Conservation (phyloP, 202 grass and related monocot genomes). For the Carex arenaria region DNA sequence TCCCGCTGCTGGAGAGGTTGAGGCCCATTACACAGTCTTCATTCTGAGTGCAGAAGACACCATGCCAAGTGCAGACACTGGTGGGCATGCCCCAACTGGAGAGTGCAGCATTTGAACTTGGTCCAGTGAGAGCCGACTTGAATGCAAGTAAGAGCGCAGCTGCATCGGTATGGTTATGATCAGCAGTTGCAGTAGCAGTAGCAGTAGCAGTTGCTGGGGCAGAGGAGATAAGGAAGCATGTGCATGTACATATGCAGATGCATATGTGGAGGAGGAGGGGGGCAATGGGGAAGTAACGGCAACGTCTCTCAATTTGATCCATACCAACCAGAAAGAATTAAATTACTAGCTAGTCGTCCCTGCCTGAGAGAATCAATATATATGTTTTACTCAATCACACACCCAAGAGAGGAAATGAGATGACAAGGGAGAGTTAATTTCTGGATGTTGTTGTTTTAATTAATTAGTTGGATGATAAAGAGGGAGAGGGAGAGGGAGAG, state of each 20-base stretch:
- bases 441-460: too few relatives aligned
- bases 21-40: constrained; percentile 42
- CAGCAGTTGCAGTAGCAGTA: constrained; percentile 31
- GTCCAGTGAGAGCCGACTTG: constrained; percentile 52
- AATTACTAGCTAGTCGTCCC: background rate
- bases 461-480: background rate
- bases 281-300: background rate
- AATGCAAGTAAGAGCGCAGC: constrained; percentile 46
- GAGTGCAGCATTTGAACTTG: constrained; percentile 32
- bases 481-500: background rate
- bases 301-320: background rate
- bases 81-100: constrained; percentile 46
- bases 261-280: background rate
- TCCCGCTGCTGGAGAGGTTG: constrained; percentile 58
- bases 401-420: too few relatives aligned
- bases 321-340: background rate
- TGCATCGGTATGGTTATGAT: background rate
- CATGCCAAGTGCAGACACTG: constrained; percentile 56
- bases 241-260: background rate
- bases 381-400: background rate
- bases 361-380: background rate
- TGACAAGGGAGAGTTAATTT: background rate
- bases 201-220: constrained; percentile 15
- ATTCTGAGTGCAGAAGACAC: constrained; percentile 43
- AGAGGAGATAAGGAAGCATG: constrained; percentile 9